phyloP scores from a whole-genome alignment of 2,329 filamentous ascomycete species.

The Exophiala phaeomuriformis region DNA sequence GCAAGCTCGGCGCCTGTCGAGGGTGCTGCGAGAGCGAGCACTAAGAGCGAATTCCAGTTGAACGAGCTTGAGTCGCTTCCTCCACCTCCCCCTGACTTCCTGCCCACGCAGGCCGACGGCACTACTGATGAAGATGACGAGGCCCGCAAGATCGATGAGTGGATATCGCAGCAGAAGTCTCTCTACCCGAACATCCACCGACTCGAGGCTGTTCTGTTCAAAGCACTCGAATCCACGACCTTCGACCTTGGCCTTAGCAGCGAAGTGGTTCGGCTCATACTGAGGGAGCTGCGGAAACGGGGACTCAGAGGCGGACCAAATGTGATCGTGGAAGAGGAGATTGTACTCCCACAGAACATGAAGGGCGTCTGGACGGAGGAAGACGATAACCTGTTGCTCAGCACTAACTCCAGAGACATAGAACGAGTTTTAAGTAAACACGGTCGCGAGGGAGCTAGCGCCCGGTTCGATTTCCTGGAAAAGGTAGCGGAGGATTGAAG shows the following conservation, averaged over 20 bases:
- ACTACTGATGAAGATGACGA: background rate
- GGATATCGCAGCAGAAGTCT: conserved; percentile 7
- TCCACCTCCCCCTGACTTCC: background rate
- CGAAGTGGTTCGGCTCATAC: conserved; percentile 9
- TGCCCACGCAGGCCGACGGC: background rate
- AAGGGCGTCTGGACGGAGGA: conserved; percentile 43
- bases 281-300: conserved; percentile 14
- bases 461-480: conserved; percentile 1
- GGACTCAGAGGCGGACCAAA: conserved; percentile 30
- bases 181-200: conserved; percentile 1
- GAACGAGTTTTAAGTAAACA: conserved; percentile 39
- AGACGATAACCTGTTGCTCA: conserved; percentile 38
- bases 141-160: conserved; percentile 6
- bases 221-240: conserved; percentile 14
- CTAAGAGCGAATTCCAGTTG: background rate
- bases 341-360: conserved; percentile 36
- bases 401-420: conserved; percentile 31
- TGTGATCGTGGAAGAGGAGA: conserved; percentile 8
- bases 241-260: conserved; percentile 14
- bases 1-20: background rate
- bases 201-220: conserved; percentile 9
- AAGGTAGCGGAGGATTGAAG: conserved; percentile 1
- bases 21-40: background rate
- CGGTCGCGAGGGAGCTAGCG: conserved; percentile 30
- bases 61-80: background rate